Percentiles rank a stretch among this genome's conserved stretches.
phyloP scores from a whole-genome alignment of 257 asterid species.

The Fraxinus anomala region DNA sequence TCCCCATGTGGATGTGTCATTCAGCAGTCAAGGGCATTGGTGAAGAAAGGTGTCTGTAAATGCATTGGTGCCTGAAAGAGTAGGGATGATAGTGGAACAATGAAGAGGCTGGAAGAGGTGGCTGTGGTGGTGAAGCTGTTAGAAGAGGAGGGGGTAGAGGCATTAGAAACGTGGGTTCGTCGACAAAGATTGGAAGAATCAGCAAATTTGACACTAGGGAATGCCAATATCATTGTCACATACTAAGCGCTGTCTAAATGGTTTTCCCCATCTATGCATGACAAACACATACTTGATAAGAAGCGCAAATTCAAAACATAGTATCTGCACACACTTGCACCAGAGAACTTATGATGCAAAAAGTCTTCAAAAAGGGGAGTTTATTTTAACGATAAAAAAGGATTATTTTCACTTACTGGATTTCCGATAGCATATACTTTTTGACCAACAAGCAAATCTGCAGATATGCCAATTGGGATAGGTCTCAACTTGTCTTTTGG shows the following conservation, averaged over 20 bases:
- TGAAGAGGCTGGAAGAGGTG: background rate
- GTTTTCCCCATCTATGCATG: slow-evolving; percentile 8
- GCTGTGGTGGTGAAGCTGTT: background rate
- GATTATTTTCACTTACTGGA: slow-evolving; percentile 62
- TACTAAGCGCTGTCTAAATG: background rate
- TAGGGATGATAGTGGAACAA: background rate
- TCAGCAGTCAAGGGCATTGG: background rate
- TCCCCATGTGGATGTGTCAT: background rate
- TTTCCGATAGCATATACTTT: slow-evolving; percentile 96
- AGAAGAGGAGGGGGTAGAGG: background rate
- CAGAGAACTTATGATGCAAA: background rate
- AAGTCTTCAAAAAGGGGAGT: slow-evolving; percentile 12
- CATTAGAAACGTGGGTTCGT: slow-evolving; percentile 14
- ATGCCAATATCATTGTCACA: background rate
- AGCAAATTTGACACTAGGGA: slow-evolving; percentile 6
- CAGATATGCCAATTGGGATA: slow-evolving; percentile 84
- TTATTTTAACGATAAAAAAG: slow-evolving; percentile 12
- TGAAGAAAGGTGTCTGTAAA: background rate
- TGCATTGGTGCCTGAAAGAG: background rate
- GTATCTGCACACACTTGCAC: background rate
- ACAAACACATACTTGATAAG: background rate
- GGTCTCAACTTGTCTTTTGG: slow-evolving; percentile 87
- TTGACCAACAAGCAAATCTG: slow-evolving; percentile 97
- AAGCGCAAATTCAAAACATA: background rate
- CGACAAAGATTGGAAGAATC: background rate